Base-by-base conservation (phyloP, 2,329 filamentous ascomycete genomes). In the Raffaelea deltoideospora region DNA sequence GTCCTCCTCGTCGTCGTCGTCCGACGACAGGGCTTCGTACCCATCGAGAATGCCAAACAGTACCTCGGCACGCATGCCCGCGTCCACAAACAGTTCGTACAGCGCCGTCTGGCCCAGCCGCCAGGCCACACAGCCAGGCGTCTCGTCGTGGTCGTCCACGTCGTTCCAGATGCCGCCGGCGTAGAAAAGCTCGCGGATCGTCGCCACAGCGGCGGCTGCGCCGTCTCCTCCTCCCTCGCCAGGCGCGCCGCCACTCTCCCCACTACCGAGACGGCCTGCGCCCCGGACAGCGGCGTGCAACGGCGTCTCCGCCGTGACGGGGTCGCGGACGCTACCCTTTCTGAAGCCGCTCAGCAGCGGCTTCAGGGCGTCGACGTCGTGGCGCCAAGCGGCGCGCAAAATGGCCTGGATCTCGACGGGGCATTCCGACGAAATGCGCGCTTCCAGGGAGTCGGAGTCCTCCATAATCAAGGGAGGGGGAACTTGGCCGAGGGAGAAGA, bases 91-190 rank as follows among this genome's bases (percentile, higher is more conserved):
- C 39, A 86, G 57, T 29, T 79, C 72, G 53, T 98, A 96, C 26
- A 95, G 59, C 34, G 73, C 68, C 37, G 58, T 66, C 48, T 82
- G 63, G 0, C 80, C 79, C 19, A 95, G 53, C 20, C 74, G 62
- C 40, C 67, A 65, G 9, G 90, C 90, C 31, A 95, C 63, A 54
- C 88, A 96, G 8, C 86, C 90, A 0, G 90, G 86, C 3, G 90
- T 96, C 64, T 96, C 88, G 48, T 85, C 72, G 47, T 83, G 79
- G 46, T 65, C 60, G 55, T 96, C 85, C 38, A 96, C 64, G 54
- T 95, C 87, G 60, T 98, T 98, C 90, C 90, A 98, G 47, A 96
- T 95, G 10, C 85, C 90, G 23, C 90, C 90, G 47, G 81, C 79
- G 50, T 87, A 70, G 41, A 96, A 75, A 8, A 96, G 67, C 50